A percentile compares a stretch with the other conserved stretches of the same genome.
Evolutionary conservation across 805 yeast genomes (phyloP).

Genomic region (Metschnikowia baotianmanensis): DNA sequence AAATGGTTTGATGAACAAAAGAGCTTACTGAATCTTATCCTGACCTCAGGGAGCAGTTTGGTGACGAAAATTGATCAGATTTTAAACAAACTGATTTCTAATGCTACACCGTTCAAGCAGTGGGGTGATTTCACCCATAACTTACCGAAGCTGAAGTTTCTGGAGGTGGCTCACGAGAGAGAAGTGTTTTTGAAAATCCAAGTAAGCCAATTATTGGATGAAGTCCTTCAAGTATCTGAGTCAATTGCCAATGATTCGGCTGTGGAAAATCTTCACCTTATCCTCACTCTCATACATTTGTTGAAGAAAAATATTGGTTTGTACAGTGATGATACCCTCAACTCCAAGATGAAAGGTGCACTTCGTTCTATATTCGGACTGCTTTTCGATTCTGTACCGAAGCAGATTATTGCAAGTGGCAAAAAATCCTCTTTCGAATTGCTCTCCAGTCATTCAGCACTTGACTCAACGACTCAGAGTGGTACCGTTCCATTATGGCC

Average conservation of each 20-base stretch:
- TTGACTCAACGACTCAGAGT: slow-evolving; percentile 5
- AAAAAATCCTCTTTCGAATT: neutral
- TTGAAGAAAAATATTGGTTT: neutral
- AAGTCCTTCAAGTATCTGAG: neutral
- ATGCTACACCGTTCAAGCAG: slow-evolving; percentile 4
- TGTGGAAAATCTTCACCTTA: slow-evolving; percentile 1
- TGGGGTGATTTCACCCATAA: slow-evolving; percentile 13
- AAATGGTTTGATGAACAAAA: slow-evolving; percentile 14
- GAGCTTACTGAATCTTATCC: slow-evolving; percentile 1
- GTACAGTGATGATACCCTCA: slow-evolving; percentile 1
- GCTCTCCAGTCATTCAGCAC: neutral
- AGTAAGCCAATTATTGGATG: slow-evolving; percentile 3
- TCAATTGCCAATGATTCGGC: neutral
- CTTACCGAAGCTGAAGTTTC: slow-evolving; percentile 1
- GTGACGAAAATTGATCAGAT: neutral
- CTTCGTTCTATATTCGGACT: neutral
- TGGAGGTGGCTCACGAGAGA: neutral
- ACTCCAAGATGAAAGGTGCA: neutral
- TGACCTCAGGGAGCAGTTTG: neutral
- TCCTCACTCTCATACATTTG: slow-evolving; percentile 4
- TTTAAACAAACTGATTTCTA: slow-evolving; percentile 3
- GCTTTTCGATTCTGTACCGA: neutral
- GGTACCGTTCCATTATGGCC: slow-evolving; percentile 16
- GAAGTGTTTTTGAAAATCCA: neutral
- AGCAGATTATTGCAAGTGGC: neutral